Evolutionary conservation across 176 grass and related monocot species (phyloP), one percentile per base, ranked within the genome.

Genomic region (Hyparrhenia diplandra): DNA sequence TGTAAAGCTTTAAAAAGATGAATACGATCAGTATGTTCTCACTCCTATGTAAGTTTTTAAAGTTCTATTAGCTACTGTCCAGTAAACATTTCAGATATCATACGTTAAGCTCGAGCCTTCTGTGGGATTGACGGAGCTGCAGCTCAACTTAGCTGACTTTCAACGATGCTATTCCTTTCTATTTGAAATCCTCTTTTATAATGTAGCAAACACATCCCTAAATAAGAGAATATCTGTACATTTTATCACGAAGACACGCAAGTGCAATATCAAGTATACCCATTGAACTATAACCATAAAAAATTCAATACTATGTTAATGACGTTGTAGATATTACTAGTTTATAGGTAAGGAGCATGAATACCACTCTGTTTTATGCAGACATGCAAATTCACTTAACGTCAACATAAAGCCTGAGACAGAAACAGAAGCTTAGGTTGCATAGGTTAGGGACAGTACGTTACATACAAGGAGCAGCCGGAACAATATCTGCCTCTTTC

Each of bases 401-500:
- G 43, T 37, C 16, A 68, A 12, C 10, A 60, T 14, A 57, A 77
- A 49, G 69, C 45, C 5, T 25, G 30, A 64, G 2, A 23, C 42
- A 45, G 43, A 29, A 81, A 58, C 29, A 36, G 31, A 71, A 24
- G 21, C 30, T 65, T 5, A 4, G 63, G 69, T 70, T 69, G 68
- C 46, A 32, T 67, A 80, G 5, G 35, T 76, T 85, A 76, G 80
- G 46, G 61, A 51, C 57, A 76, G 29, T 82, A 31, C 37, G n/a
- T 82, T 82, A 66, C 64, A 85, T 43, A 36, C n/a, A 41, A 31
- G 69, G 43, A 35, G 65, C 78, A 71, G 66, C 59, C n/a, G 25
- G 45, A 64, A 27, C 43, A 75, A 75, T 46, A 82, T 28, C 40
- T 45, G 72, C 59, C 17, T 78, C 73, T 67, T 42, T 62, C 68